Percentiles rank a stretch among this genome's conserved stretches.
These are phyloP conservation scores for Paraconiothyrium sp. DNA, from an alignment of 2,329 filamentous ascomycete species.

Conservation along the genomic window DNA sequence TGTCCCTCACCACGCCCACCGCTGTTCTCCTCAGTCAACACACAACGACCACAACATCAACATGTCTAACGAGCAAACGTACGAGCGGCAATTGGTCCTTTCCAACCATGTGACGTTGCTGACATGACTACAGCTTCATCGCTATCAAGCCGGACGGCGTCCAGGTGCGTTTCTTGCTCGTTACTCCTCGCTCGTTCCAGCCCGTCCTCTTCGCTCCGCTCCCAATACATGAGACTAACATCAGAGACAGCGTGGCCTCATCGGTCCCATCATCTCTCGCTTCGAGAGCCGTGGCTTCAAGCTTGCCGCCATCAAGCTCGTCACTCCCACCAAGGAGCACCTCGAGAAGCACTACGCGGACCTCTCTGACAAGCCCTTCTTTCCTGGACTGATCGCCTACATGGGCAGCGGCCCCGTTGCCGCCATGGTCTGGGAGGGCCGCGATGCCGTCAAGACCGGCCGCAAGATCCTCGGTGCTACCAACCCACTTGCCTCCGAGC, in stretches of 20 bases:
- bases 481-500: conserved; percentile 94
- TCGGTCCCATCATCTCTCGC: conserved; percentile 96
- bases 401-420: conserved; percentile 96
- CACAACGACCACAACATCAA: conserved; percentile 36
- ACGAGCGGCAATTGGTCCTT: conserved; percentile 52
- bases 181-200: background rate
- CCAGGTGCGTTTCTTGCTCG: conserved; percentile 71
- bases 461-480: conserved; percentile 97
- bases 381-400: conserved; percentile 92
- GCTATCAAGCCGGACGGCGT: conserved; percentile 99
- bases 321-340: conserved; percentile 88
- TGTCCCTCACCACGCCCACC: conserved; percentile 20
- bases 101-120: conserved; percentile 37
- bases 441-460: conserved; percentile 98
- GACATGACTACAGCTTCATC: conserved; percentile 80
- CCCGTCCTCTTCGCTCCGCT: background rate
- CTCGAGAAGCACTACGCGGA: conserved; percentile 98
- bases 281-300: conserved; percentile 99
- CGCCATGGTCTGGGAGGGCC: conserved; percentile 99
- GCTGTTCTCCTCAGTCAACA: conserved; percentile 28
- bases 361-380: conserved; percentile 94
- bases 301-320: conserved; percentile 97
- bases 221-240: conserved; percentile 21
- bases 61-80: conserved; percentile 86
- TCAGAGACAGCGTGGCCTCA: conserved; percentile 81